Evolutionary conservation across 805 yeast genomes (phyloP), one percentile per base, ranked within the genome.

Genomic region (Vanderwaltozyma verrucispora): DNA sequence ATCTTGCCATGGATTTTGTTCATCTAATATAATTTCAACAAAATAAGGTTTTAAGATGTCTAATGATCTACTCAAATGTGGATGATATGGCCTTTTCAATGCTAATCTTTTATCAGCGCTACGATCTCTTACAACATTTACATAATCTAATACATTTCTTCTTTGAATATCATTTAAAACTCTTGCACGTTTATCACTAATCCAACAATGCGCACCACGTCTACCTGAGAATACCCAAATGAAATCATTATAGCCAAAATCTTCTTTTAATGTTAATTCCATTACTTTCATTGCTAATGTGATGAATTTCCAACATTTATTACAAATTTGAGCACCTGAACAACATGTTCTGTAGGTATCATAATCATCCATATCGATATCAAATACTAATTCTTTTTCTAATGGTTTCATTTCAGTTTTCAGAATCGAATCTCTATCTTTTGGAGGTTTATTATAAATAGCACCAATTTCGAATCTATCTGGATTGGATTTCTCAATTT

Each of bases 171-270:
- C 97, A 44, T 75, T 81, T 43, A 92, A 60, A 2, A 57, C 50
- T 39, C 96, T 65, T 1, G 96, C 96, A 33, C 88, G 65, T 38
- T 71, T 62, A 56, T 92, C 98, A 60, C 95, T 83, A 18, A 92
- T 71, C 98, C 98, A 92, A 53, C 97, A 94, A 68, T 92, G 98
- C 13, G 94, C 95, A 60, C 98, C 98, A 72, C 98, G 83, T 68
- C 98, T 81, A 33, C 98, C 98, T 1, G 96, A 86, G 54, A 85
- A 92, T 4, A 89, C 95, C 97, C 97, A 92, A 35, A 92, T 67
- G 54, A 86, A 67, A 59, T 85, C 79, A 42, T 76, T 64, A 58
- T 84, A 88, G 1, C 96, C 97, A 60, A 92, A 92, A 59, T 89
- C 97, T 35, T 85, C 86, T 36, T 74, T 64, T 36, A 92, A 67